A percentile compares a stretch with the other conserved stretches of the same genome.
phyloP scores from a whole-genome alignment of 257 asterid species.

The Plantago ovata region DNA sequence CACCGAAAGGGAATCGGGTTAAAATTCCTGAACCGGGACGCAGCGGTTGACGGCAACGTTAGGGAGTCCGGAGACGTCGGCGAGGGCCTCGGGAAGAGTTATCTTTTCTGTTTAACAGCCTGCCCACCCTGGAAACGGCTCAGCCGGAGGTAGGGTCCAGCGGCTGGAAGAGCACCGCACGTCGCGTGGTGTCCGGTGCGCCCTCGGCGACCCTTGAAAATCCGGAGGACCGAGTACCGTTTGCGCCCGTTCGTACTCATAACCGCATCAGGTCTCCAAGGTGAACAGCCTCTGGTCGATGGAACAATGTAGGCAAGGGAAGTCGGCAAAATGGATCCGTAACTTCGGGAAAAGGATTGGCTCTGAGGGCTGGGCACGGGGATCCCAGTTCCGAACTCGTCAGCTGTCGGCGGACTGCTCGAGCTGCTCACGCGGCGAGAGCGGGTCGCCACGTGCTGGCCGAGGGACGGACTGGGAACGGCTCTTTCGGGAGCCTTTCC shows the following conservation, averaged over 20 bases:
- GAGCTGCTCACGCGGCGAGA: not conserved
- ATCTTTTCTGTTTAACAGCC: slow-evolving; percentile 15
- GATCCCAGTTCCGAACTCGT: not conserved
- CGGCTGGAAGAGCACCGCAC: slow-evolving; percentile 65
- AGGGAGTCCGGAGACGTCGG: slow-evolving; percentile 12
- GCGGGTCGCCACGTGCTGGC: slow-evolving; percentile 1
- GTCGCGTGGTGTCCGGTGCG: slow-evolving; percentile 66
- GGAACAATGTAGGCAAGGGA: slow-evolving; percentile 15
- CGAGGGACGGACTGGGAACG: slow-evolving; percentile 1
- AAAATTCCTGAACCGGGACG: no score
- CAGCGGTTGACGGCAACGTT: slow-evolving; percentile 10
- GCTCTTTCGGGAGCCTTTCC: not conserved
- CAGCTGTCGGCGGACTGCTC: not conserved
- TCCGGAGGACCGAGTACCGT: slow-evolving; percentile 48
- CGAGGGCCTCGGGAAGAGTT: slow-evolving; percentile 16
- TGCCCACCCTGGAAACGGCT: slow-evolving; percentile 44
- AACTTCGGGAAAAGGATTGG: slow-evolving; percentile 2
- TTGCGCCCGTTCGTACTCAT: slow-evolving; percentile 28
- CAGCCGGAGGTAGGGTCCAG: slow-evolving; percentile 61
- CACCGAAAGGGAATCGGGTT: no score
- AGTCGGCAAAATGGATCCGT: slow-evolving; percentile 1
- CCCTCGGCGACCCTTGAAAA: slow-evolving; percentile 77
- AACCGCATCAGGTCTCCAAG: slow-evolving; percentile 23
- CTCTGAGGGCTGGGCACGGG: slow-evolving; percentile 1
- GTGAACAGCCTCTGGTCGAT: slow-evolving; percentile 26